These are phyloP conservation scores for Telfairia occidentalis DNA, from an alignment of 331 rosid species.

Conservation along the genomic window DNA sequence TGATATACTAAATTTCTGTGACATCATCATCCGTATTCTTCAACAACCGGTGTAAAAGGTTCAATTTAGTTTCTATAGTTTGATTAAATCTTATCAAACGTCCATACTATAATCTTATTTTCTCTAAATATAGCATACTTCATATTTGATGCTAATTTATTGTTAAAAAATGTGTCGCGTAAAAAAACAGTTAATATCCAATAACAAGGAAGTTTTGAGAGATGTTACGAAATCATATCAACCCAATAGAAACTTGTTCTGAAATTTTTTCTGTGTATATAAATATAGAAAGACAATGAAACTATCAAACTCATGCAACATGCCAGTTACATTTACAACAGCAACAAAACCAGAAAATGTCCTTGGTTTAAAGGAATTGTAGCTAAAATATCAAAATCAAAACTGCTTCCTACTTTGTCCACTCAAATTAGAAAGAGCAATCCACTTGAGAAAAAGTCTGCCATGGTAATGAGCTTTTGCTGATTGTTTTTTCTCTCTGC, in stretches of 20 bases:
- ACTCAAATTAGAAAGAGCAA: background rate
- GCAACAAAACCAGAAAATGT: background rate
- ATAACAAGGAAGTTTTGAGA: too few relatives aligned
- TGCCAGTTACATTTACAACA: conserved; percentile 1
- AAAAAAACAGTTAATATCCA: too few relatives aligned
- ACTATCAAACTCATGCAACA: background rate
- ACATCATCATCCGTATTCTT: too few relatives aligned
- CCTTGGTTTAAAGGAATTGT: background rate
- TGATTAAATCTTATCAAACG: too few relatives aligned
- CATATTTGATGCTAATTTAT: too few relatives aligned
- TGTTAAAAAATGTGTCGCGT: too few relatives aligned
- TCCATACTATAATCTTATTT: too few relatives aligned
- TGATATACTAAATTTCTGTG: too few relatives aligned
- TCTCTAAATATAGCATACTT: too few relatives aligned
- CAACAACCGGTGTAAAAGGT: too few relatives aligned
- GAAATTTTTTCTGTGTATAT: background rate
- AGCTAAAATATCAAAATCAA: background rate
- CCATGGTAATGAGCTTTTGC: background rate
- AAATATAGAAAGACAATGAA: background rate
- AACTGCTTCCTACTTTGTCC: background rate
- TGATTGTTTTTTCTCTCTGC: background rate
- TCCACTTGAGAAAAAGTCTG: background rate
- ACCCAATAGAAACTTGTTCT: background rate
- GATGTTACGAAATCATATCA: background rate
- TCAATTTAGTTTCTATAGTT: too few relatives aligned